Percentiles rank a stretch among this genome's conserved stretches.
Conservation (phyloP, 768 basidiomycete genomes). For the Tulasnella calospora region DNA sequence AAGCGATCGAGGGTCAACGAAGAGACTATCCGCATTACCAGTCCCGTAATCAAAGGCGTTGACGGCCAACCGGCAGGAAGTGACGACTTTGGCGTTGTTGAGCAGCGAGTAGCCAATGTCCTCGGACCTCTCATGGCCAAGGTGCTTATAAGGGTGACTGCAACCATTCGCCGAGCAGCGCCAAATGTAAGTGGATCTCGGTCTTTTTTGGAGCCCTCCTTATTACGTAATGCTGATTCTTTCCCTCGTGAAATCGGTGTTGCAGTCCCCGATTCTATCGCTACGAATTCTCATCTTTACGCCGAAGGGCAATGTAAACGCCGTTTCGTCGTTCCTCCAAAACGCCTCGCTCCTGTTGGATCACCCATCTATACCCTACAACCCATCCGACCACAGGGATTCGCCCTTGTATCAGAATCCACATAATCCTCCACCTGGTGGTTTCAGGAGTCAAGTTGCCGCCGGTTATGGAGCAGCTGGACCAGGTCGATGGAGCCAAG, state of each 20-base stretch:
- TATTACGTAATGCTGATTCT: slow-evolving; percentile 7
- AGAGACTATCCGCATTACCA: slow-evolving; percentile 75
- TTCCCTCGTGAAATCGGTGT: slow-evolving; percentile 24
- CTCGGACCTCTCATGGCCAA: slow-evolving; percentile 81
- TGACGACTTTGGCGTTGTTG: slow-evolving; percentile 76
- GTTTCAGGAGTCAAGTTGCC: slow-evolving; percentile 41
- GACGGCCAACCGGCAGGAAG: slow-evolving; percentile 53
- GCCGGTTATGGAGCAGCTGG: slow-evolving; percentile 40
- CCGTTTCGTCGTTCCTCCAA: slow-evolving; percentile 72
- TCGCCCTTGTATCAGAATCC: slow-evolving; percentile 79
- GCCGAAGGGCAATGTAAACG: slow-evolving; percentile 84
- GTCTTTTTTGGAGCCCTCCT: background rate
- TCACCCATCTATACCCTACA: slow-evolving; percentile 69
- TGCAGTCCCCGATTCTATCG: slow-evolving; percentile 72
- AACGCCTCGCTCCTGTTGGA: slow-evolving; percentile 66
- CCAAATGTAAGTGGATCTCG: slow-evolving; percentile 40
- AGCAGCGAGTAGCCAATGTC: slow-evolving; percentile 74
- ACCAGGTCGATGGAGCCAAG: slow-evolving; percentile 50
- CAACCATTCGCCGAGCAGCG: slow-evolving; percentile 55
- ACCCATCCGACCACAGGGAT: slow-evolving; percentile 49
- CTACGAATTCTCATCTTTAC: slow-evolving; percentile 88
- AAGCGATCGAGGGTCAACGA: slow-evolving; percentile 41
- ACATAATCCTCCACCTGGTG: slow-evolving; percentile 75
- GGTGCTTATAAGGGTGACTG: slow-evolving; percentile 75
- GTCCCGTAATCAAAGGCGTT: slow-evolving; percentile 48